Base-by-base conservation (phyloP, 2,329 filamentous ascomycete genomes). In the Talaromyces verruculosus region DNA sequence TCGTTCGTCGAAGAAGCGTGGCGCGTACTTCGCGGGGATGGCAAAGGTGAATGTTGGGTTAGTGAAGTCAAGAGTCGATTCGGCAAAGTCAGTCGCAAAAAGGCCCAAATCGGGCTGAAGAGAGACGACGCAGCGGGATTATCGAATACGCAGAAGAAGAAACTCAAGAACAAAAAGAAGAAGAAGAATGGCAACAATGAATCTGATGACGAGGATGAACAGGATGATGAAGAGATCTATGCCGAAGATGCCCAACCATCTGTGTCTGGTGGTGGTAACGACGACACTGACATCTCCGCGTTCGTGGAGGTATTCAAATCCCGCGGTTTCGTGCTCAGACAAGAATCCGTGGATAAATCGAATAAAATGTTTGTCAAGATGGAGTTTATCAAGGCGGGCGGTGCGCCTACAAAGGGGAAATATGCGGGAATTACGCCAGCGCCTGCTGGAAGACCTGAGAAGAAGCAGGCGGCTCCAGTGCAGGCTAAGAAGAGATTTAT, bases 321-420 rank as follows among this genome's bases (percentile, higher is more conserved):
- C 71, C 85, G 93, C 22, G 95, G 95, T 0, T 97, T 99, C 73
- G 83, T 93, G n/a, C 84, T 97, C 35, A 90, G 90, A 71, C 87
- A 87, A 85, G 71, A 85, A 82, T 69, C 89, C 0, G 84, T 96
- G 10, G 93, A 99, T 80, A 81, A 96, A 73, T 87, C 85, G 65
- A 99, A 99, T 81, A 96, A 91, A 81, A 99, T 99, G 95, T 99
- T 99, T 82, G 94, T 98, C 71, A 92, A 90, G 81, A 94, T 99
- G 92, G 88, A 90, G 72, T 99, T 99, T 78, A 83, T 93, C 72
- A 99, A 98, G 82, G 88, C 85, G n/a, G 88, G 61, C 25, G 65
- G 87, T 22, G 82, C 87, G 53, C 90, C 93, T 0, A 84, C 84
- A 1, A 89, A 88, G 75, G 93, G 93, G 28, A 96, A 96, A 81